A percentile compares a stretch with the other conserved stretches of the same genome.
These are phyloP conservation scores for Sparassis latifolia DNA, from an alignment of 1,284 basidiomycete species.

Conservation along the genomic window DNA sequence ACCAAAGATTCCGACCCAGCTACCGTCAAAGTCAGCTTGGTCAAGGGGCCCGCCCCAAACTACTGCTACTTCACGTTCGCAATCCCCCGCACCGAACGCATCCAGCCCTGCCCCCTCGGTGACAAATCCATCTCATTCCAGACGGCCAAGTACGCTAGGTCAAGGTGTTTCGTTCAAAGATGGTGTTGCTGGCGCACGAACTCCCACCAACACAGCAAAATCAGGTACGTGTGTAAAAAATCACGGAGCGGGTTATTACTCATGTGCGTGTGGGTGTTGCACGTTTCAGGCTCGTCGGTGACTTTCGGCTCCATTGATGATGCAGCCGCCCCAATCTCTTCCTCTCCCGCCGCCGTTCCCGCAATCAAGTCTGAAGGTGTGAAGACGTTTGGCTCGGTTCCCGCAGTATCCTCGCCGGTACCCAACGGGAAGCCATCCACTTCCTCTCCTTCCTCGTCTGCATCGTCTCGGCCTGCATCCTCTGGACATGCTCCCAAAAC, in stretches of 20 bases:
- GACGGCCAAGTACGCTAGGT: slow-evolving; percentile 65
- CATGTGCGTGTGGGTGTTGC: neutral
- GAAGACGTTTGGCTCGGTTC: slow-evolving; percentile 75
- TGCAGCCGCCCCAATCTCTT: slow-evolving; percentile 57
- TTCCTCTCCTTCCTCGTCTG: slow-evolving; percentile 24
- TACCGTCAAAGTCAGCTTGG: slow-evolving; percentile 76
- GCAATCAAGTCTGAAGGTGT: slow-evolving; percentile 64
- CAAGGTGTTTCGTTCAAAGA: slow-evolving; percentile 68
- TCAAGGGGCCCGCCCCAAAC: slow-evolving; percentile 70
- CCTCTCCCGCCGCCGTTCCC: slow-evolving; percentile 60
- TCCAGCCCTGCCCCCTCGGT: slow-evolving; percentile 35
- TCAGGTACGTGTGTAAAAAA: slow-evolving; percentile 38
- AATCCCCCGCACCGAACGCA: slow-evolving; percentile 58
- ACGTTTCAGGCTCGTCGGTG: slow-evolving; percentile 47
- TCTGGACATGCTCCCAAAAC: slow-evolving; percentile 25
- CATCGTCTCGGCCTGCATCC: slow-evolving; percentile 24
- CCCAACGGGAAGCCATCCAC: slow-evolving; percentile 47
- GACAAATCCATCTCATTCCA: slow-evolving; percentile 46
- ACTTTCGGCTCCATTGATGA: slow-evolving; percentile 85
- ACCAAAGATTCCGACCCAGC: slow-evolving; percentile 64
- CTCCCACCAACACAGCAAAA: slow-evolving; percentile 41
- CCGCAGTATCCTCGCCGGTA: slow-evolving; percentile 22
- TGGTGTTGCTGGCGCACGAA: slow-evolving; percentile 45
- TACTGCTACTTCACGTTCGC: slow-evolving; percentile 60
- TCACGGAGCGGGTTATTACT: slow-evolving; percentile 2